Base-by-base conservation (phyloP, 768 basidiomycete species). In the Hygrophoropsis aurantiaca region DNA sequence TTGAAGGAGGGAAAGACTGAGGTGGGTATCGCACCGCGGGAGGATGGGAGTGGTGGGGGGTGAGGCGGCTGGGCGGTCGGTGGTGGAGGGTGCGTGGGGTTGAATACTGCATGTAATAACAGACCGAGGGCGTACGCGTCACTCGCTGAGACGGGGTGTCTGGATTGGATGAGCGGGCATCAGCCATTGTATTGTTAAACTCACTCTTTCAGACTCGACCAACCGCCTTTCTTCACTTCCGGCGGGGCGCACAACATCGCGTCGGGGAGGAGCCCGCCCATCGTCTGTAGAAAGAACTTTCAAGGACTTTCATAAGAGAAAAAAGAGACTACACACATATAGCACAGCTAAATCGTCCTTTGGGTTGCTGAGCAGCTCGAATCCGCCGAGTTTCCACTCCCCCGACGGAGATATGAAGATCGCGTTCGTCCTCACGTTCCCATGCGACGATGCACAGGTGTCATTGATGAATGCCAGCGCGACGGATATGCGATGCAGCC, bases 311-410 rank as follows among this genome's bases (percentile, higher is more conserved):
- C 11, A 2, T n/a, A 16, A 52, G 19, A 9, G 20, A 40, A 20
- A 35, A 32, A 36, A 48, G 18, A 53, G 33, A 33, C 34, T 55
- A 69, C 87, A 67, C 69, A 94, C 92, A 74, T 89, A 95, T 60
- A 94, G 71, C 13, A 89, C 79, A 25, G 88, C 80, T 37, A 74
- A 64, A 11, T 89, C 84, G 43, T 97, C 94, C 56, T 83, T 88
- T 8, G 85, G 78, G 54, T 78, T 90, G 56, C 91, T 93, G 52
- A 97, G 65, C 0, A 95, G 69, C 58, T 99, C 97, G 59, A 98
- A 94, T 1, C 95, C 95, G 16, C 91, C 94, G 7, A 99, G 71
- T 60, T 90, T 90, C 97, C 95, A 98, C 71, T 99, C 97, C 5
- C 95, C 91, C 0, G 92, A 90, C 0, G 87, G 85, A 1, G 95